Evolutionary conservation across 2,329 filamentous ascomycete genomes (phyloP).

Genomic region (Aaosphaeria pasadenensis): DNA sequence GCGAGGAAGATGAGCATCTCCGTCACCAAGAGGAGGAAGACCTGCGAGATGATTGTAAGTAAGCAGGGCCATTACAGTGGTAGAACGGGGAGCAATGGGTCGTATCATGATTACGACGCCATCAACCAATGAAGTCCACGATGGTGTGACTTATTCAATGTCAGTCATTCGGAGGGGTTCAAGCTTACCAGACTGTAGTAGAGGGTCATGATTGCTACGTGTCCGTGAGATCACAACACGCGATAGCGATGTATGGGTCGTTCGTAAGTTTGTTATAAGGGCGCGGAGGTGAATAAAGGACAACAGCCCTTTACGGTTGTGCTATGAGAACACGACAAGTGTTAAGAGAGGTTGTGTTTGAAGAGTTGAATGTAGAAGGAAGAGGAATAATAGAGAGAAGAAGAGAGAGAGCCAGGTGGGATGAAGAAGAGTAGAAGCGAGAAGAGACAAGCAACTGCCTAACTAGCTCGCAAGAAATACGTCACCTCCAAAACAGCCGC

Average conservation of each 20-base stretch:
- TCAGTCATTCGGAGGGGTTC: neutral
- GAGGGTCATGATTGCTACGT: conserved; percentile 60
- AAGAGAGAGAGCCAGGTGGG: conserved; percentile 1
- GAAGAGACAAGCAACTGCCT: conserved; percentile 16
- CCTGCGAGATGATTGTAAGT: conserved; percentile 50
- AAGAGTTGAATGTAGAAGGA: neutral
- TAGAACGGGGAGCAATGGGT: neutral
- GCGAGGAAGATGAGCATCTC: conserved; percentile 82
- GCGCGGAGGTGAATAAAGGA: neutral
- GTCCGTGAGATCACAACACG: conserved; percentile 11
- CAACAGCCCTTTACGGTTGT: neutral
- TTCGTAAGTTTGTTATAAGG: neutral
- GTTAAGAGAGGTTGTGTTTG: neutral
- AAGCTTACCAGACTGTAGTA: conserved; percentile 64
- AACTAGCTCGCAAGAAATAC: conserved; percentile 27
- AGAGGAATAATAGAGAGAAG: neutral
- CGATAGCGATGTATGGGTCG: conserved; percentile 19
- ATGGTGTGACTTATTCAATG: too few relatives aligned
- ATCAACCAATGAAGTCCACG: too few relatives aligned
- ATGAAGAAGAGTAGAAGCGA: conserved; percentile 3
- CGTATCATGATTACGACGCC: too few relatives aligned
- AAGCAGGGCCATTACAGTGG: conserved; percentile 13
- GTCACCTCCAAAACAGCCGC: conserved; percentile 20
- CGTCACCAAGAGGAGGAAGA: conserved; percentile 76
- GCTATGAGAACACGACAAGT: conserved; percentile 9